phyloP scores from a whole-genome alignment of 208 protist species.

The Leishmania arabica region DNA sequence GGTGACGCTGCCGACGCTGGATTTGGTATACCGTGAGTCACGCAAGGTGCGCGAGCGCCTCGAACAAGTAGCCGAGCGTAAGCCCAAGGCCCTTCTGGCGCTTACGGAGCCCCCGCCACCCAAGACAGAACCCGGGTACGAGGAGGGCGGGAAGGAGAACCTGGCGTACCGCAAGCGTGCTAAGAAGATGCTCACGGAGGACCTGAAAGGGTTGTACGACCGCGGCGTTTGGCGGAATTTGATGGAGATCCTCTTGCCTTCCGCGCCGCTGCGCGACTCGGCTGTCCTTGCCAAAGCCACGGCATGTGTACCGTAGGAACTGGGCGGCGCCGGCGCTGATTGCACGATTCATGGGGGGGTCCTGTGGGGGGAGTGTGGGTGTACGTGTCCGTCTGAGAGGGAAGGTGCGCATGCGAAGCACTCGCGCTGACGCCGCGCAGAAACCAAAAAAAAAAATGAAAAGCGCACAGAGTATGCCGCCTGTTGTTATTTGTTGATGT shows the following conservation, averaged over 20 bases:
- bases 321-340: neutral
- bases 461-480: neutral
- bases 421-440: neutral
- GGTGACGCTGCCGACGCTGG: conserved; percentile 43
- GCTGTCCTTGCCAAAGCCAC: conserved; percentile 17
- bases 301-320: conserved; percentile 8
- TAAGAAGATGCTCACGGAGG: conserved; percentile 45
- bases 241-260: conserved; percentile 82
- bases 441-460: neutral
- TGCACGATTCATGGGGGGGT: neutral
- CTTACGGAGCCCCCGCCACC: conserved; percentile 49
- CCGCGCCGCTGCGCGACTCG: conserved; percentile 31
- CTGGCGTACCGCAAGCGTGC: conserved; percentile 68
- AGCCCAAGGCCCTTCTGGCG: conserved; percentile 44
- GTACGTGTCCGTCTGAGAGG: neutral
- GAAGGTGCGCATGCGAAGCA: neutral
- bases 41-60: conserved; percentile 50
- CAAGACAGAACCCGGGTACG: conserved; percentile 39
- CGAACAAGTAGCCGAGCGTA: conserved; percentile 51
- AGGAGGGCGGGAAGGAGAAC: conserved; percentile 52
- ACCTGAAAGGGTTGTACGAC: conserved; percentile 75
- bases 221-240: conserved; percentile 74
- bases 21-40: conserved; percentile 72
- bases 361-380: neutral
- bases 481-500: neutral